Base-by-base conservation (phyloP, 257 asterid genomes). In the Leonotis leonurus region DNA sequence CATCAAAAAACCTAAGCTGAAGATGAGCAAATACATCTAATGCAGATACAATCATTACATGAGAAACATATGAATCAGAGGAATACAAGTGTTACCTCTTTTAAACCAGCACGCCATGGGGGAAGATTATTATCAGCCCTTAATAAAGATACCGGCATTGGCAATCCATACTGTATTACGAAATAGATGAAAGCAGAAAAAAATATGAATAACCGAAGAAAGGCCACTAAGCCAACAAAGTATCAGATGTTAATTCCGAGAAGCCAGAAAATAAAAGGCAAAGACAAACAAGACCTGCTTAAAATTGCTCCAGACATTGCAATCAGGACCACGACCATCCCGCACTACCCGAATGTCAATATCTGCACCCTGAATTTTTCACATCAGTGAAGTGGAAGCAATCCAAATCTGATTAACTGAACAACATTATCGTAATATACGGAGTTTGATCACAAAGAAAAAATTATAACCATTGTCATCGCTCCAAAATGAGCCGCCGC, bases 401-500 rank as follows among this genome's bases (percentile, higher is more conserved):
- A 56, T 12, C 26, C 33, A 26, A 44, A 24, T 6, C 35, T 39
- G n/a, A 62, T 16, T 1, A 58, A 55, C 55, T 48, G 26, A 40
- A 35, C 30, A 58, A 33, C 12, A 33, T 22, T 17, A 55, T 5
- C 12, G n/a, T 24, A 56, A 60, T 45, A 37, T 22, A 49, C 61
- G 3, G 45, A 44, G 54, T 69, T 24, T 26, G 36, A 59, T 33
- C 46, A 57, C 40, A 64, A 60, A 60, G 32, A 8, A 61, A 63
- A 55, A 37, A 49, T 66, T 27, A 93, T 67, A 76, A 93, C 99
- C 99, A 93, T 89, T 51, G 99, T 93, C 95, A 87, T 85, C 49
- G 96, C 96, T 68, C 95, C 97, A 89, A 78, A 93, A 82, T 87
- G 99, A 70, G 99, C 95, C 60, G 99, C 99, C 13, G 90, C 95